Conservation (phyloP, 2,329 filamentous ascomycete genomes). For the Bisporella sp. region DNA sequence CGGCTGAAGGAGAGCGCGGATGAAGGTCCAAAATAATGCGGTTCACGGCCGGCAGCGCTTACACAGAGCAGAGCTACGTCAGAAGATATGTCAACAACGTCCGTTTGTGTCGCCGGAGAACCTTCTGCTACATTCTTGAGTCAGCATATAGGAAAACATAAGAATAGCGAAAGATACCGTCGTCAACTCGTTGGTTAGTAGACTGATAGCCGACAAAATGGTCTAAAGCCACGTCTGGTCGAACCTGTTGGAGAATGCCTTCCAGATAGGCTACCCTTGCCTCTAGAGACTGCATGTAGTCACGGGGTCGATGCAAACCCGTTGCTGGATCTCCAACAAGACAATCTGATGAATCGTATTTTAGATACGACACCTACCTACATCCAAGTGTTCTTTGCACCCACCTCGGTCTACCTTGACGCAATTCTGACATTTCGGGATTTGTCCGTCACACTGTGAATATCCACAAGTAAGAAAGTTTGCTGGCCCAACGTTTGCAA, state of each 20-base stretch:
- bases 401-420: neutral
- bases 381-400: neutral
- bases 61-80: slow-evolving; percentile 29
- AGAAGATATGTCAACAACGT: slow-evolving; percentile 15
- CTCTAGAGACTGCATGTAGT: slow-evolving; percentile 7
- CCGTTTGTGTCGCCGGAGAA: no score
- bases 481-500: neutral
- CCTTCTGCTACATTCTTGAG: slow-evolving; percentile 1
- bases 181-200: neutral
- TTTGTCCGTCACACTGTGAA: slow-evolving; percentile 4
- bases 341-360: neutral
- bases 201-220: neutral
- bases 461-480: neutral
- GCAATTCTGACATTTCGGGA: slow-evolving; percentile 5
- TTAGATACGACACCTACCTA: no score
- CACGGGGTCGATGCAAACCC: neutral
- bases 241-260: slow-evolving; percentile 3
- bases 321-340: slow-evolving; percentile 1
- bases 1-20: slow-evolving; percentile 29
- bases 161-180: no score
- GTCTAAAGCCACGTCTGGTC: neutral
- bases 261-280: slow-evolving; percentile 4
- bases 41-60: slow-evolving; percentile 27
- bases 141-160: neutral
- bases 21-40: slow-evolving; percentile 32